Evolutionary conservation across 257 asterid species (phyloP), one percentile per base, ranked within the genome.

Genomic region (Lavandula angustifolia): DNA sequence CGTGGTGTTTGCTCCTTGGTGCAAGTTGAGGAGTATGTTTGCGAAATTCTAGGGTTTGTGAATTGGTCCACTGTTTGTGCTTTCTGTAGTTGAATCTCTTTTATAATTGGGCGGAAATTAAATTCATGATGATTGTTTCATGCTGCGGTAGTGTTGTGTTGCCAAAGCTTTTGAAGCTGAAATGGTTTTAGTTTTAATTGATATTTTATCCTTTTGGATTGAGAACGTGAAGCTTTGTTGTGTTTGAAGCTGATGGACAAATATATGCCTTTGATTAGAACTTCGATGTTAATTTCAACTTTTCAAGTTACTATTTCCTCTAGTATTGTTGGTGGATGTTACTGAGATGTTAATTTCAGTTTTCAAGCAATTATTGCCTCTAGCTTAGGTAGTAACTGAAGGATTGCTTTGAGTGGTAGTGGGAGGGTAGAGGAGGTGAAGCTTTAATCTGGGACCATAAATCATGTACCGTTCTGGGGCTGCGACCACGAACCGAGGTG

Each of bases 401-500:
- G 74, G 37, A 17, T 60, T 37, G 17, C 61, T 44, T 66, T 53
- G 70, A 46, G 66, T 67, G 66, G 60, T 50, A 58, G 67, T 29
- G 70, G 67, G 58, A 70, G 68, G 66, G 73, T 51, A 32, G 65
- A 29, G 22, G 59, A 61, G 67, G 75, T 35, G 53, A 67, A 73
- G 73, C 38, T 69, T 79, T 60, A 55, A 65, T 70, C 61, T 52
- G 58, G 72, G 78, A 54, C 67, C 69, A 14, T 41, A 8, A 69
- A 80, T 35, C 68, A 87, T 88, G 91, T 72, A 76, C 64, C 76
- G 73, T 66, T 61, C 91, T 54, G 87, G 77, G 76, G 81, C 83
- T 9, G 84, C 82, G 12, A 80, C 86, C 62, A 44, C 88, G 68
- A 80, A 79, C 63, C 83, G 84, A 49, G 98, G 95, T 18, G 95